Percentiles rank a stretch among this genome's conserved stretches.
phyloP scores from a whole-genome alignment of 2,329 filamentous ascomycete species.

The Ceratocystis alfenasii region DNA sequence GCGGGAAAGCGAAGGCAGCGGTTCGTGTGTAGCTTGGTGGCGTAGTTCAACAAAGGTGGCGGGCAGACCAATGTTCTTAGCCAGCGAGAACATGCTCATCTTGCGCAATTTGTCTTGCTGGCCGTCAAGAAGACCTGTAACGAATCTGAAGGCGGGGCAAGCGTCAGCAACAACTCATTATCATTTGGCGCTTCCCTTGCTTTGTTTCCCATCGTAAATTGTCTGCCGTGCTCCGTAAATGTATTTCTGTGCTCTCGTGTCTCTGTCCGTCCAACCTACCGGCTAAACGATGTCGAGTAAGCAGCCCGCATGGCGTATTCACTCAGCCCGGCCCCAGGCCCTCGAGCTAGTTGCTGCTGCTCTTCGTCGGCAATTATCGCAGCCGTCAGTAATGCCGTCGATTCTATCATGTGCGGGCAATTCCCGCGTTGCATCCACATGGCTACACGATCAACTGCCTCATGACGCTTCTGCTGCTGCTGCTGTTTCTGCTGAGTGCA shows the following conservation, averaged over 20 bases:
- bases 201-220: neutral
- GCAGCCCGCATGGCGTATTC: constrained; percentile 53
- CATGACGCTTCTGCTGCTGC: constrained; percentile 25
- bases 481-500: constrained; percentile 1
- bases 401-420: constrained; percentile 69
- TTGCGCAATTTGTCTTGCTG: constrained; percentile 56
- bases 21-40: constrained; percentile 83
- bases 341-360: constrained; percentile 21
- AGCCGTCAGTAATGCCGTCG: constrained; percentile 59
- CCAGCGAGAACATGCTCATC: constrained; percentile 61
- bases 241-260: neutral
- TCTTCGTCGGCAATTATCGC: constrained; percentile 53
- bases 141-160: constrained; percentile 43
- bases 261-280: constrained; percentile 37
- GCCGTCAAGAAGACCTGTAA: constrained; percentile 66
- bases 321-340: constrained; percentile 30
- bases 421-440: constrained; percentile 62
- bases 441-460: constrained; percentile 46
- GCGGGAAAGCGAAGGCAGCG: constrained; percentile 63
- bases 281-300: constrained; percentile 63
- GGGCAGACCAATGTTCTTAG: constrained; percentile 55
- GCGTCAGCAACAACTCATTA: neutral
- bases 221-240: no score
- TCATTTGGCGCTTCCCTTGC: neutral
- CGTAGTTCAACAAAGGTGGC: constrained; percentile 77